A percentile compares a stretch with the other conserved stretches of the same genome.
phyloP scores from a whole-genome alignment of 2,329 filamentous ascomycete genomes.

The Chrysoporthe cubensis region DNA sequence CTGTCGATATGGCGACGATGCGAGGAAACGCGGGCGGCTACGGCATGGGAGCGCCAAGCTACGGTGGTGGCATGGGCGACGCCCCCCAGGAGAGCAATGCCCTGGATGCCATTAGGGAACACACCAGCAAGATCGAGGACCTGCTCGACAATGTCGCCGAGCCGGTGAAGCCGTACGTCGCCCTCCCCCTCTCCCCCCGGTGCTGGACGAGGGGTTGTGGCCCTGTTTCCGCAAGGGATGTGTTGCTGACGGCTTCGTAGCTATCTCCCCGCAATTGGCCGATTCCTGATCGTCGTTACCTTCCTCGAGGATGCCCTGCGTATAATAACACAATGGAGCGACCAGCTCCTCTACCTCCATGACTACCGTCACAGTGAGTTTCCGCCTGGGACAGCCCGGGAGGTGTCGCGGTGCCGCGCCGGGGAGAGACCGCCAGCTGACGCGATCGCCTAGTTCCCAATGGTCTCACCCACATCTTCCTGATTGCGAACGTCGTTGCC shows the following conservation, averaged over 20 bases:
- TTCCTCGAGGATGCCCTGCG: slow-evolving; percentile 96
- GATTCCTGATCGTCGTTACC: slow-evolving; percentile 96
- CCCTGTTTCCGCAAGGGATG: neutral
- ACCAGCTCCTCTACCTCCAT: slow-evolving; percentile 90
- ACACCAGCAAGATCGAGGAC: slow-evolving; percentile 99
- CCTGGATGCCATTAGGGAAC: slow-evolving; percentile 86
- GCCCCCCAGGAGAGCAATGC: slow-evolving; percentile 72
- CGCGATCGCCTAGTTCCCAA: slow-evolving; percentile 67
- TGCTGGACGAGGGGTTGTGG: neutral
- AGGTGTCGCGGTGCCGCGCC: neutral
- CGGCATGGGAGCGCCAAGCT: slow-evolving; percentile 56
- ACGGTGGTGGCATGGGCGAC: slow-evolving; percentile 75
- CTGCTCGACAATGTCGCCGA: slow-evolving; percentile 84
- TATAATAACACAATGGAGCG: slow-evolving; percentile 96
- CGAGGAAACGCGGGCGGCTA: slow-evolving; percentile 29
- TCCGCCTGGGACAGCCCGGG: neutral
- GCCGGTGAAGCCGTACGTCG: slow-evolving; percentile 88
- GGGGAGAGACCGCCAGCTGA: slow-evolving; percentile 10
- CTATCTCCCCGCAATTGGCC: slow-evolving; percentile 91
- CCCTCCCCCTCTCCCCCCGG: slow-evolving; percentile 21
- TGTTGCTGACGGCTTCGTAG: slow-evolving; percentile 52
- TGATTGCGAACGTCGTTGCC: slow-evolving; percentile 84
- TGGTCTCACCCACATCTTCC: slow-evolving; percentile 90
- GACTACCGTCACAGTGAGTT: slow-evolving; percentile 90
- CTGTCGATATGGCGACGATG: slow-evolving; percentile 27